Percentiles rank a stretch among this genome's conserved stretches.
phyloP scores from a whole-genome alignment of 2,329 filamentous ascomycete species.

The Colletotrichum lindemuthianum region DNA sequence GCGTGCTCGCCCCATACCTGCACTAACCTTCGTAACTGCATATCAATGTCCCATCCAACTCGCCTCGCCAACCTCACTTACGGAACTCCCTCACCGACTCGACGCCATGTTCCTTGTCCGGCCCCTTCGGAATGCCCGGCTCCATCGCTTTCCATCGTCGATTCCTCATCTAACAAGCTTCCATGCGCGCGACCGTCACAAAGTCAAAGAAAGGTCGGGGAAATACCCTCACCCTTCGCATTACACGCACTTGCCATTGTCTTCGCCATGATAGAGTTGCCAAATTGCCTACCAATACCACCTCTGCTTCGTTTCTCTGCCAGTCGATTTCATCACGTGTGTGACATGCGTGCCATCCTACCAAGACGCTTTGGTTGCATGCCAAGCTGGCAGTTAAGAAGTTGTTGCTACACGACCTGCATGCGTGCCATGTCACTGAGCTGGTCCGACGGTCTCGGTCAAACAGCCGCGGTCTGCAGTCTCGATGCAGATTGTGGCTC shows the following conservation, averaged over 20 bases:
- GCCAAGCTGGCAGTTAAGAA: conserved; percentile 12
- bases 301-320: not conserved
- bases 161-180: conserved; percentile 17
- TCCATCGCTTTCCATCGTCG: conserved; percentile 2
- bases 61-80: conserved; percentile 4
- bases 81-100: conserved; percentile 17
- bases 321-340: conserved; percentile 1
- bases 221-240: no score
- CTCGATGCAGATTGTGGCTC: no score
- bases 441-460: no score
- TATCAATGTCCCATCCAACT: not conserved
- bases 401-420: conserved; percentile 1
- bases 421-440: not conserved
- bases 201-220: not conserved
- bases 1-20: not conserved
- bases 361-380: conserved; percentile 16
- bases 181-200: conserved; percentile 4
- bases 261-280: conserved; percentile 9
- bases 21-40: conserved; percentile 27
- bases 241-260: not conserved
- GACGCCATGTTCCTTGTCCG: conserved; percentile 23
- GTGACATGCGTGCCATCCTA: not conserved
- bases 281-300: not conserved
- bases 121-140: conserved; percentile 29
- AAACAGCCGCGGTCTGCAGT: no score